phyloP scores from a whole-genome alignment of 208 protist genomes.

The Naegleria fowleri region DNA sequence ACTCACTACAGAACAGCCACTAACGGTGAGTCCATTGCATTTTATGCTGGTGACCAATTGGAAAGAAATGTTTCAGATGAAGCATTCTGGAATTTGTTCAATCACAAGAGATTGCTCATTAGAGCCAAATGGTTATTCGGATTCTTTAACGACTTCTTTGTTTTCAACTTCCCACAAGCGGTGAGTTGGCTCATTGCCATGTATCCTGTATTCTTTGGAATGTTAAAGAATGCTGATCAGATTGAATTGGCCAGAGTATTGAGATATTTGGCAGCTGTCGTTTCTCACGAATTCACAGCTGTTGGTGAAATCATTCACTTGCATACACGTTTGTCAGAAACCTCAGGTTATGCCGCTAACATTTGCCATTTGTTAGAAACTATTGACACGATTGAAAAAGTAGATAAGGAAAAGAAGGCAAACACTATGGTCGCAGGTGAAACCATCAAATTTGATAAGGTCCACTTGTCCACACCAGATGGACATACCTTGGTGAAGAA shows the following conservation, averaged over 20 bases:
- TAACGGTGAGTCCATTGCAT: conserved; percentile 41
- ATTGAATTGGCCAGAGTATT: conserved; percentile 12
- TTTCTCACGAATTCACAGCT: conserved; percentile 27
- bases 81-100: conserved; percentile 17
- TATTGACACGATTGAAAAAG: background rate
- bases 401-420: conserved; percentile 29
- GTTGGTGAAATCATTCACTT: conserved; percentile 26
- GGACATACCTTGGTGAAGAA: conserved; percentile 54
- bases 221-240: background rate
- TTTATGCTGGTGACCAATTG: conserved; percentile 36
- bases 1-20: conserved; percentile 36
- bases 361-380: conserved; percentile 11
- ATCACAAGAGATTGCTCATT: conserved; percentile 27
- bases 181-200: conserved; percentile 10
- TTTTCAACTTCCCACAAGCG: conserved; percentile 20
- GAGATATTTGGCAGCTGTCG: conserved; percentile 21
- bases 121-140: conserved; percentile 26
- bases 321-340: conserved; percentile 12
- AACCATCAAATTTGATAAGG: conserved; percentile 68
- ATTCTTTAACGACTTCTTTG: conserved; percentile 39
- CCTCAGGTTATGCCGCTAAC: conserved; percentile 23
- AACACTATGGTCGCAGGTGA: conserved; percentile 47
- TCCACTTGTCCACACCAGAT: conserved; percentile 59
- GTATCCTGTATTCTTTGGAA: conserved; percentile 31
- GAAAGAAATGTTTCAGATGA: conserved; percentile 27